A percentile compares a stretch with the other conserved stretches of the same genome.
Conservation (phyloP, 306 rosid genomes). For the Hylodesmum podocarpum region DNA sequence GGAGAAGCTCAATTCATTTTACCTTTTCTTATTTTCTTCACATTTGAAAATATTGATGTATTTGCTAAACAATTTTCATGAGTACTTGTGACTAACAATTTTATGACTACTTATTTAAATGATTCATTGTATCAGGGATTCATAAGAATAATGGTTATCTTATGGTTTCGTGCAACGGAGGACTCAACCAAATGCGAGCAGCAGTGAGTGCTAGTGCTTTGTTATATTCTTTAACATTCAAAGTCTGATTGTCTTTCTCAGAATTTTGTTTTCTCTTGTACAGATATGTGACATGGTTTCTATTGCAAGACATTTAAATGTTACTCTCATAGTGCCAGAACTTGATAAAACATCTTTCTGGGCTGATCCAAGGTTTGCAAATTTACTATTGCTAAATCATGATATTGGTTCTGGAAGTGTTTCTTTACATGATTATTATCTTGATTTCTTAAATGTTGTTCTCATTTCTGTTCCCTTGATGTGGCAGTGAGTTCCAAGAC, state of each 20-base stretch:
- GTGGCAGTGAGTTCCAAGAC: slow-evolving; percentile 80
- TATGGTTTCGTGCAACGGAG: slow-evolving; percentile 96
- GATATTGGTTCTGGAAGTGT: not conserved
- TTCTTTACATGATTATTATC: not conserved
- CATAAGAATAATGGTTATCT: slow-evolving; percentile 93
- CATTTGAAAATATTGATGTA: no score
- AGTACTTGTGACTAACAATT: not conserved
- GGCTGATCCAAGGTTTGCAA: slow-evolving; percentile 83
- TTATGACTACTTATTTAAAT: slow-evolving; percentile 24
- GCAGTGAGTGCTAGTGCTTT: slow-evolving; percentile 65
- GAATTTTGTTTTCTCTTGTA: slow-evolving; percentile 24
- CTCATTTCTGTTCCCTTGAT: slow-evolving; percentile 21
- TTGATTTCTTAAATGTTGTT: slow-evolving; percentile 22
- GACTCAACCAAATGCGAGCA: slow-evolving; percentile 97
- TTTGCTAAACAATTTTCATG: not conserved
- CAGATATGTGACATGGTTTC: slow-evolving; percentile 99
- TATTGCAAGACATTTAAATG: slow-evolving; percentile 79
- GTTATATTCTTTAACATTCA: not conserved
- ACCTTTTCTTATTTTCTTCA: no score
- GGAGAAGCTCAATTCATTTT: no score
- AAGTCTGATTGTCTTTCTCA: slow-evolving; percentile 1
- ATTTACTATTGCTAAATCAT: not conserved
- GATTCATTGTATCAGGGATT: slow-evolving; percentile 53
- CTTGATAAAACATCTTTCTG: slow-evolving; percentile 90
- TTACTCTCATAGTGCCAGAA: slow-evolving; percentile 87